Percentiles rank a stretch among this genome's conserved stretches.
Evolutionary conservation across 2,329 filamentous ascomycete species (phyloP).

Genomic region (Pestalotiopsis sp.): DNA sequence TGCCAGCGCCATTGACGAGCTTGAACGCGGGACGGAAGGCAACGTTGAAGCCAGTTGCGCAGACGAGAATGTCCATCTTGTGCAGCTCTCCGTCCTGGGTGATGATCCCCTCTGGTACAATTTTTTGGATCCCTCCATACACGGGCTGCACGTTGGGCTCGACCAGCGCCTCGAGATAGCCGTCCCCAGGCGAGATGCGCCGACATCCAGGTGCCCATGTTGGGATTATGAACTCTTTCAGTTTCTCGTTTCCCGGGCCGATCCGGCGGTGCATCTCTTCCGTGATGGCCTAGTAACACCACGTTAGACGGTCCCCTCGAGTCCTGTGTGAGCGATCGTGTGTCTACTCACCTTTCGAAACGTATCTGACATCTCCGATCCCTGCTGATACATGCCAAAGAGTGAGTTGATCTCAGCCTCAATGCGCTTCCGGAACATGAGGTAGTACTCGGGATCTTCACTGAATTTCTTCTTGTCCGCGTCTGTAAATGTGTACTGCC

Average conservation of each 20-base stretch:
- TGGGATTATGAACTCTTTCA: slow-evolving; percentile 46
- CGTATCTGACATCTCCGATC: slow-evolving; percentile 25
- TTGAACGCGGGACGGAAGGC: slow-evolving; percentile 34
- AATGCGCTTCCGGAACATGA: slow-evolving; percentile 44
- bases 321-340: not conserved
- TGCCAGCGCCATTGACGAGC: slow-evolving; percentile 47
- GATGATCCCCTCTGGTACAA: slow-evolving; percentile 29
- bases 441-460: slow-evolving; percentile 41
- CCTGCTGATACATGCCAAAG: slow-evolving; percentile 44
- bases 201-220: slow-evolving; percentile 28
- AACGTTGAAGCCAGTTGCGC: slow-evolving; percentile 34
- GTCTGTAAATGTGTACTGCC: slow-evolving; percentile 42
- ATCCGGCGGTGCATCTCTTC: slow-evolving; percentile 46
- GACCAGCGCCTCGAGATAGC: slow-evolving; percentile 32
- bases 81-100: slow-evolving; percentile 25
- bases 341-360: slow-evolving; percentile 26
- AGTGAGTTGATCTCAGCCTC: slow-evolving; percentile 44
- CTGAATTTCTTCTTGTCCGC: slow-evolving; percentile 40
- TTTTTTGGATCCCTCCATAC: slow-evolving; percentile 19
- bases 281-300: slow-evolving; percentile 39
- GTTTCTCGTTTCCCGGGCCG: slow-evolving; percentile 40
- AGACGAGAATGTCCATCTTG: slow-evolving; percentile 33
- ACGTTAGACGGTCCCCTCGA: not conserved
- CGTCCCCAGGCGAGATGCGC: slow-evolving; percentile 32
- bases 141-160: slow-evolving; percentile 27